phyloP scores from a whole-genome alignment of 371 early-diverging fungal genomes.

The Mortierella polycephala region DNA sequence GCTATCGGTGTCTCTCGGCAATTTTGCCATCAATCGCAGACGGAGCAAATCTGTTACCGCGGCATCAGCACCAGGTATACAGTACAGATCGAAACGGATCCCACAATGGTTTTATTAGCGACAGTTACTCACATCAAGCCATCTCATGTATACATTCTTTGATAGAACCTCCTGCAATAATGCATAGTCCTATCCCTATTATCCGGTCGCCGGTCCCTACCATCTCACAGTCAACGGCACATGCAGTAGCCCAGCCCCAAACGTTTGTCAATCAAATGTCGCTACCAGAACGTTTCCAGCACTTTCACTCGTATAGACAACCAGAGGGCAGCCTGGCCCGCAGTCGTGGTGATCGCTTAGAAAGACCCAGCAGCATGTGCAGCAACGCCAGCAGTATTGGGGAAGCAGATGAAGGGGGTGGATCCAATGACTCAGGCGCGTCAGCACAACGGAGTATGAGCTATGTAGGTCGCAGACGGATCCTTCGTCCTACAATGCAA shows the following conservation, averaged over 20 bases:
- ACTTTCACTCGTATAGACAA: conserved; percentile 35
- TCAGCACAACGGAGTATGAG: conserved; percentile 29
- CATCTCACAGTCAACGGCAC: conserved; percentile 33
- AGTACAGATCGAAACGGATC: too few relatives aligned
- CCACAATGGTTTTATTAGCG: background rate
- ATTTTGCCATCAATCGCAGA: conserved; percentile 44
- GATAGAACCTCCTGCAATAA: conserved; percentile 29
- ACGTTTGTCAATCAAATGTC: conserved; percentile 34
- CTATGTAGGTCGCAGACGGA: conserved; percentile 27
- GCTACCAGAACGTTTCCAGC: conserved; percentile 48
- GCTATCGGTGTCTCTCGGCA: conserved; percentile 67
- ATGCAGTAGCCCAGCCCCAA: conserved; percentile 40
- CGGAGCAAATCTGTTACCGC: conserved; percentile 49
- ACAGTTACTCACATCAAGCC: background rate
- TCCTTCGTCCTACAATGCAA: conserved; percentile 2
- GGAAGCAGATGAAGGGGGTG: conserved; percentile 37
- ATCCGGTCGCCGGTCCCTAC: conserved; percentile 44
- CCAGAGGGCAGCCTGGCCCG: conserved; percentile 15
- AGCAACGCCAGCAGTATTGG: conserved; percentile 50
- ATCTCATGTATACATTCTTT: background rate
- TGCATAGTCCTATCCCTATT: conserved; percentile 44
- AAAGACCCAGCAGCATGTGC: conserved; percentile 43
- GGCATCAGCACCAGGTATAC: conserved; percentile 33
- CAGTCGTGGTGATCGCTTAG: conserved; percentile 12
- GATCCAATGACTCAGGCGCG: conserved; percentile 21